Evolutionary conservation across 257 asterid species (phyloP).

Genomic region (Avicennia marina): DNA sequence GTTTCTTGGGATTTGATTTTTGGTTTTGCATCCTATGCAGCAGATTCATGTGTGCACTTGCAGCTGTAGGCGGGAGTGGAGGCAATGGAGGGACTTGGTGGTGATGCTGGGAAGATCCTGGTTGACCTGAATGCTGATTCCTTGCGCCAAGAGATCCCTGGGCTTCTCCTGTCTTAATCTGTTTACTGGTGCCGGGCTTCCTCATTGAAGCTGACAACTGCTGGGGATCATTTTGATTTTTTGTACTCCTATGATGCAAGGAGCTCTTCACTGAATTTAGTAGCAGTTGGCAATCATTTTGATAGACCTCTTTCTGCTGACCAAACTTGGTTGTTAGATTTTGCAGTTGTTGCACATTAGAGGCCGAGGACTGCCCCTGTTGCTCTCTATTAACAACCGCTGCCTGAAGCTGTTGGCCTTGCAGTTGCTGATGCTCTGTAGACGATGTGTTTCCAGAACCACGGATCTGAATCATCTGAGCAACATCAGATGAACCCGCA

Average conservation of each 20-base stretch:
- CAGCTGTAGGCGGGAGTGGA: neutral
- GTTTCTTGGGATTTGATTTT: neutral
- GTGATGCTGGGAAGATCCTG: neutral
- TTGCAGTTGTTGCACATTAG: neutral
- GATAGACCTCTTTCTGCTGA: neutral
- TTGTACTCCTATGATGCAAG: neutral
- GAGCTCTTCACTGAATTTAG: neutral
- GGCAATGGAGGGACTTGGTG: neutral
- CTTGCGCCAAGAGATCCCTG: neutral
- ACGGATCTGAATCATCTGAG: neutral
- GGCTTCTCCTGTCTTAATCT: neutral
- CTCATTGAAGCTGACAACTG: neutral
- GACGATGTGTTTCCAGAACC: neutral
- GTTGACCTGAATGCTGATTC: neutral
- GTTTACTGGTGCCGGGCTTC: neutral
- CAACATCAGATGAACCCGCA: neutral
- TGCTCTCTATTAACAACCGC: neutral
- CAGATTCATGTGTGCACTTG: slow-evolving; percentile 5
- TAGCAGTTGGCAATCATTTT: neutral
- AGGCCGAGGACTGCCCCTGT: neutral
- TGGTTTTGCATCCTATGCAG: neutral
- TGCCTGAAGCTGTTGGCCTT: neutral
- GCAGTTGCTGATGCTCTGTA: neutral
- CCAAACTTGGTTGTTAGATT: neutral
- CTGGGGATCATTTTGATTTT: neutral